Conservation (phyloP, 805 yeast genomes). For the Sugiyamaella boreocaroliniensis region DNA sequence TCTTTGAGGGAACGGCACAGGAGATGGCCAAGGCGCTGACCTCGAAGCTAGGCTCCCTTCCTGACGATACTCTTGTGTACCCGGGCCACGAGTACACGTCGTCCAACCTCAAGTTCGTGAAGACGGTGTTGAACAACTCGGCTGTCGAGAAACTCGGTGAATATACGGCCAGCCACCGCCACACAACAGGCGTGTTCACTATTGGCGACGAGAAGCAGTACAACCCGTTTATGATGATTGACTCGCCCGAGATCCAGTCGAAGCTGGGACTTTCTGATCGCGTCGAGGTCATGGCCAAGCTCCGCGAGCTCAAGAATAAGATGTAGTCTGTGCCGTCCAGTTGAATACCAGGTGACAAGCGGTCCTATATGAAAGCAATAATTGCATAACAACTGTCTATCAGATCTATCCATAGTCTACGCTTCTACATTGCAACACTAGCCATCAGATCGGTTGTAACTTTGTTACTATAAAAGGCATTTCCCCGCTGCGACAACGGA, state of each 20-base stretch:
- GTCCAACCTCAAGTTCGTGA: constrained; percentile 72
- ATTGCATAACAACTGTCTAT: too few relatives aligned
- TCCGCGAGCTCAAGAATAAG: constrained; percentile 73
- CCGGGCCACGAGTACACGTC: constrained; percentile 97
- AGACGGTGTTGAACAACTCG: constrained; percentile 46
- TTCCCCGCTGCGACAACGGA: not conserved
- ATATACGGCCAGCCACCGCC: constrained; percentile 50
- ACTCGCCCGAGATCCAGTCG: constrained; percentile 54
- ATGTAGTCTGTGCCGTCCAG: constrained; percentile 31
- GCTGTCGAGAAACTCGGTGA: constrained; percentile 51
- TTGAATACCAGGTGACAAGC: too few relatives aligned
- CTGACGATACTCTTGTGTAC: constrained; percentile 65
- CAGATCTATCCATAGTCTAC: too few relatives aligned
- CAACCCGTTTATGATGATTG: constrained; percentile 85
- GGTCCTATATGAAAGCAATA: too few relatives aligned
- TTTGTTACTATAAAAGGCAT: not conserved
- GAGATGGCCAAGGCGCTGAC: constrained; percentile 75
- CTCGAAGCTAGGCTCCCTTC: constrained; percentile 50
- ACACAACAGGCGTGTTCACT: constrained; percentile 82
- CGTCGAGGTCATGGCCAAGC: constrained; percentile 57
- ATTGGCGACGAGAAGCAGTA: constrained; percentile 71
- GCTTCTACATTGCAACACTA: too few relatives aligned
- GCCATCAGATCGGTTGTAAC: too few relatives aligned
- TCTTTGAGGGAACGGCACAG: constrained; percentile 81
- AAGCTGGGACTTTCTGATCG: constrained; percentile 49